Evolutionary conservation across 2,329 filamentous ascomycete species (phyloP), one percentile per base, ranked within the genome.

Genomic region (Xylaria sp.): DNA sequence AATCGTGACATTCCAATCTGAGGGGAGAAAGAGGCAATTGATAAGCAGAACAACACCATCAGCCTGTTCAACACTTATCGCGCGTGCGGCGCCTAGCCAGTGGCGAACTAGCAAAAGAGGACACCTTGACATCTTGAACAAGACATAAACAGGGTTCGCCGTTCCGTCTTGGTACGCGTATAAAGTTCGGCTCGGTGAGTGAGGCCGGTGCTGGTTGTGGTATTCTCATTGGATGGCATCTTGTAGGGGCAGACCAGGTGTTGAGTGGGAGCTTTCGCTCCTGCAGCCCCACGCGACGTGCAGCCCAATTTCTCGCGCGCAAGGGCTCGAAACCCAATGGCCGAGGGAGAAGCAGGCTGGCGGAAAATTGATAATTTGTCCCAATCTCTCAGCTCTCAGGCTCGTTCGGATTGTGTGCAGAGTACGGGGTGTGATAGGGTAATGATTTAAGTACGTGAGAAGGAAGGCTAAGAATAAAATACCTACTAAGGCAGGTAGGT

Each of bases 1-100:
- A 66, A 66, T 66, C 34, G 23, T 66, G 65, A 62, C 44, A 28
- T 0, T 18, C 8, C 3, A 10, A n/a, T 39, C 10, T 18, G 32
- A 20, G 7, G 3, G 56, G 13, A 13, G 25, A n/a, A 32, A 57
- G 3, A 18, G 13, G 15, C 37, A 56, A 18, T n/a, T 48, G 10
- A 48, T 48, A 20, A 4, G 6, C n/a, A 48, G 44, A 15, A 4
- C 39, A 44, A 50, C 12, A 25, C 20, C 20, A 23, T 12, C 28
- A 28, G 28, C 28, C 18, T 50, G 46, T 13, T 13, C 20, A n/a
- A 46, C 18, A 15, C n/a, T 20, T 18, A 3, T 48, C 7, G 46
- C 46, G 9, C n/a, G n/a, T 48, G 7, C 18, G 20, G 10, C 9
- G n/a, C 9, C 6, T 48, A 2, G n/a, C n/a, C n/a, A 7, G 46